These are phyloP conservation scores for Penstemon davidsonii DNA, from an alignment of 257 asterid species.

Conservation along the genomic window DNA sequence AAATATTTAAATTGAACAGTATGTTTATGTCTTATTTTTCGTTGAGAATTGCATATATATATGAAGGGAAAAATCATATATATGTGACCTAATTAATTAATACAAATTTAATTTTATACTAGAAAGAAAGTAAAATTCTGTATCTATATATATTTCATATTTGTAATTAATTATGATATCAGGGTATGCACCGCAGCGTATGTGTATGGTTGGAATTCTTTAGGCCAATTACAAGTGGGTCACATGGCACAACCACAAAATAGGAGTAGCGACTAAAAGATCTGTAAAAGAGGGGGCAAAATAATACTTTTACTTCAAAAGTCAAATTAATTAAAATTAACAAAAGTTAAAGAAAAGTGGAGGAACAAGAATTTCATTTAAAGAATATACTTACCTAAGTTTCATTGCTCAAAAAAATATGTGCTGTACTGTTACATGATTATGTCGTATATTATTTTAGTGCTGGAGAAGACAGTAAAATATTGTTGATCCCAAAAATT, in stretches of 20 bases:
- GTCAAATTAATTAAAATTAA: constrained; percentile 19
- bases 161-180: no score
- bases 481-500: constrained; percentile 23
- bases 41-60: no score
- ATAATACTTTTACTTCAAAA: not conserved
- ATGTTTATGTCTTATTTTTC: no score
- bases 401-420: not conserved
- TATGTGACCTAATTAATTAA: no score
- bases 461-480: constrained; percentile 22
- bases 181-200: not conserved
- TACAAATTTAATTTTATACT: no score
- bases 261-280: not conserved
- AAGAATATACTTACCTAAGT: not conserved
- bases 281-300: not conserved
- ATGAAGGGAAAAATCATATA: no score
- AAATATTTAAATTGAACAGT: no score
- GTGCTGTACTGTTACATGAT: constrained; percentile 19
- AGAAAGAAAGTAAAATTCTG: no score
- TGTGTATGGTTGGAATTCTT: not conserved
- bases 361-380: constrained; percentile 7
- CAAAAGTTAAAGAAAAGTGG: constrained; percentile 11
- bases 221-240: constrained; percentile 29
- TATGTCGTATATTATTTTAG: constrained; percentile 21
- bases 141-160: no score
- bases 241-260: constrained; percentile 37